Evolutionary conservation across 192 early-diverging fungal genomes (phyloP).

Genomic region (Lunasporangiospora selenospora): DNA sequence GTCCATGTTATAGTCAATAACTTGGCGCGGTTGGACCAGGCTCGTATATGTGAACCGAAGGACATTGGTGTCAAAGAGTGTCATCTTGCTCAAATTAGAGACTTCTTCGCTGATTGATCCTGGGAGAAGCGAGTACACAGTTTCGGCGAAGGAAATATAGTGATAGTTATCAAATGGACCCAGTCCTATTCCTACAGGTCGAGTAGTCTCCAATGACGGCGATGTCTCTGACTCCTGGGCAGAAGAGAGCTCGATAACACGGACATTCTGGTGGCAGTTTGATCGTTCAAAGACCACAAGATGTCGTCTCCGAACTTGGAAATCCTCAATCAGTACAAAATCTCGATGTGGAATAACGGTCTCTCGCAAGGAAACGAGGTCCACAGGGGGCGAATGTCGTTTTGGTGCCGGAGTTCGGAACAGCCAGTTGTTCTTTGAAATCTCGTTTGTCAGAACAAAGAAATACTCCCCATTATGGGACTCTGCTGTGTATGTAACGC

Average conservation of each 20-base stretch:
- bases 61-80: slow-evolving; percentile 51
- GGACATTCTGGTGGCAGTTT: slow-evolving; percentile 67
- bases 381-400: slow-evolving; percentile 4
- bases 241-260: slow-evolving; percentile 55
- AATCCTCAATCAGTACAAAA: slow-evolving; percentile 65
- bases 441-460: slow-evolving; percentile 62
- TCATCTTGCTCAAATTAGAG: slow-evolving; percentile 53
- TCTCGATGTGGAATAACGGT: slow-evolving; percentile 64
- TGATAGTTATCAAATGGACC: slow-evolving; percentile 56
- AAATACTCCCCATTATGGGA: slow-evolving; percentile 59
- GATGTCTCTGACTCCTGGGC: not conserved
- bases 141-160: slow-evolving; percentile 66
- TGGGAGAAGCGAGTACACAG: slow-evolving; percentile 56
- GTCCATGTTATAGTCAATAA: slow-evolving; percentile 70
- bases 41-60: slow-evolving; percentile 55
- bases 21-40: slow-evolving; percentile 55
- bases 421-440: slow-evolving; percentile 66
- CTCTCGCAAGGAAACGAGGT: slow-evolving; percentile 43
- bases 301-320: slow-evolving; percentile 60
- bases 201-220: slow-evolving; percentile 8
- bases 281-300: slow-evolving; percentile 65
- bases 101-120: slow-evolving; percentile 59
- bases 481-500: slow-evolving; percentile 55
- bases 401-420: slow-evolving; percentile 57
- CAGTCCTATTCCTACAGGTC: slow-evolving; percentile 16